A percentile compares a stretch with the other conserved stretches of the same genome.
Conservation (phyloP, 1,284 basidiomycete species). For the Malassezia pachydermatis region DNA sequence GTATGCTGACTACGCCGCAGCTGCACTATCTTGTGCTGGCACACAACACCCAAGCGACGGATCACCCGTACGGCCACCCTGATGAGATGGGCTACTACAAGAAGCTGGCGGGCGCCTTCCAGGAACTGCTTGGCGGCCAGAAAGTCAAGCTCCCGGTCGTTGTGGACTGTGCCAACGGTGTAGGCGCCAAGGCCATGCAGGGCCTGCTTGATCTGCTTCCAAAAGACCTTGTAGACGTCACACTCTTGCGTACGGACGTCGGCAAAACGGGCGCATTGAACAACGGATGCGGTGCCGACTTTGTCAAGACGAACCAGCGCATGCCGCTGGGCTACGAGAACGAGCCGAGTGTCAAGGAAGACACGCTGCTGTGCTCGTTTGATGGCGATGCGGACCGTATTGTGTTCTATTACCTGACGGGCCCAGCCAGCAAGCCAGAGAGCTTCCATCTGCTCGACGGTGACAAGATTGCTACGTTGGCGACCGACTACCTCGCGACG, state of each 20-base stretch:
- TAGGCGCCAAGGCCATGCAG: conserved; percentile 59
- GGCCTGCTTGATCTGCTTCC: conserved; percentile 23
- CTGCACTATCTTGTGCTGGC: conserved; percentile 88
- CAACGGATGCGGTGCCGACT: conserved; percentile 80
- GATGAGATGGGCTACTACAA: conserved; percentile 74
- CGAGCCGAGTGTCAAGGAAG: conserved; percentile 40
- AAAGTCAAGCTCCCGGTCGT: conserved; percentile 54
- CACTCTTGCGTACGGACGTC: conserved; percentile 41
- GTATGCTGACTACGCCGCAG: conserved; percentile 84
- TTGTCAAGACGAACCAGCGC: conserved; percentile 67
- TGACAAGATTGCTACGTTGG: conserved; percentile 92
- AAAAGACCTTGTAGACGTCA: conserved; percentile 25
- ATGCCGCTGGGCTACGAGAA: conserved; percentile 38
- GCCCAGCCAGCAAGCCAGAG: conserved; percentile 55
- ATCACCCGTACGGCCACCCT: conserved; percentile 67
- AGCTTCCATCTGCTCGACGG: conserved; percentile 90
- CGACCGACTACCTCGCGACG: conserved; percentile 84
- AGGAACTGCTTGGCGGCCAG: conserved; percentile 60
- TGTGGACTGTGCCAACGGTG: conserved; percentile 95
- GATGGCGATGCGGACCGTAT: conserved; percentile 97
- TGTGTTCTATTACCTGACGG: conserved; percentile 70
- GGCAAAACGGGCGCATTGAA: conserved; percentile 69
- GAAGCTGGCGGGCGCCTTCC: conserved; percentile 77
- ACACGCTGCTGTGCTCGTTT: conserved; percentile 76
- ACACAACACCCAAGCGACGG: conserved; percentile 68